Evolutionary conservation across 2,329 filamentous ascomycete species (phyloP).

Genomic region (Colletotrichum orchidophilum): DNA sequence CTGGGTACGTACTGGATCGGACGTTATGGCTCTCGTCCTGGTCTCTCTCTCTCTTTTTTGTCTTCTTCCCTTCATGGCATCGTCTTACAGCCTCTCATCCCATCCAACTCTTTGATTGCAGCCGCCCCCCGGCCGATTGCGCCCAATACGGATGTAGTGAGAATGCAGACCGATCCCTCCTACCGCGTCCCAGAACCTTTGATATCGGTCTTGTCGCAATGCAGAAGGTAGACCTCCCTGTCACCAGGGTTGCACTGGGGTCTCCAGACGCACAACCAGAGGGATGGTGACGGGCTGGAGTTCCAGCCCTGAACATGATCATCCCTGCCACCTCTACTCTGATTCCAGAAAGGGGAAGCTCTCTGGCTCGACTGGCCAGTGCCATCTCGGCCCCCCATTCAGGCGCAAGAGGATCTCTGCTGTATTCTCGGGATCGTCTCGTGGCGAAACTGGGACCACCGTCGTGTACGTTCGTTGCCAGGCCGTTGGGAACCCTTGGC

Average conservation of each 20-base stretch:
- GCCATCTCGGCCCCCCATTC: not conserved
- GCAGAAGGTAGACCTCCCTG: slow-evolving; percentile 23
- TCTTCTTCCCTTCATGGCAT: not conserved
- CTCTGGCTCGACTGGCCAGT: not conserved
- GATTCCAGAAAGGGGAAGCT: not conserved
- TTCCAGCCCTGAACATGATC: slow-evolving; percentile 24
- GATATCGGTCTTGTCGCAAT: slow-evolving; percentile 32
- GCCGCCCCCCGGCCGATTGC: not conserved
- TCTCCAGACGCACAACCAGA: slow-evolving; percentile 8
- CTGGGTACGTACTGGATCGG: not conserved
- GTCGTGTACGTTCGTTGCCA: slow-evolving; percentile 12
- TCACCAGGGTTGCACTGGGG: slow-evolving; percentile 14
- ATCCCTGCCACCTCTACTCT: slow-evolving; percentile 21
- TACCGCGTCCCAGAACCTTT: slow-evolving; percentile 19
- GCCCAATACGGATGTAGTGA: slow-evolving; percentile 3
- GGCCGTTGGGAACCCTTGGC: slow-evolving; percentile 9
- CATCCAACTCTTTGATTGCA: not conserved
- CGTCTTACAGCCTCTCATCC: not conserved
- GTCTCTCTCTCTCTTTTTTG: not conserved
- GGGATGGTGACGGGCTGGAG: not conserved
- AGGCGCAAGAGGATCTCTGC: slow-evolving; percentile 3
- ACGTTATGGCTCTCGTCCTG: not conserved
- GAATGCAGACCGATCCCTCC: slow-evolving; percentile 3
- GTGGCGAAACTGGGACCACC: slow-evolving; percentile 24
- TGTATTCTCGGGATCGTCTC: slow-evolving; percentile 13